phyloP scores from a whole-genome alignment of 768 basidiomycete species.

The Roridomyces roridus region DNA sequence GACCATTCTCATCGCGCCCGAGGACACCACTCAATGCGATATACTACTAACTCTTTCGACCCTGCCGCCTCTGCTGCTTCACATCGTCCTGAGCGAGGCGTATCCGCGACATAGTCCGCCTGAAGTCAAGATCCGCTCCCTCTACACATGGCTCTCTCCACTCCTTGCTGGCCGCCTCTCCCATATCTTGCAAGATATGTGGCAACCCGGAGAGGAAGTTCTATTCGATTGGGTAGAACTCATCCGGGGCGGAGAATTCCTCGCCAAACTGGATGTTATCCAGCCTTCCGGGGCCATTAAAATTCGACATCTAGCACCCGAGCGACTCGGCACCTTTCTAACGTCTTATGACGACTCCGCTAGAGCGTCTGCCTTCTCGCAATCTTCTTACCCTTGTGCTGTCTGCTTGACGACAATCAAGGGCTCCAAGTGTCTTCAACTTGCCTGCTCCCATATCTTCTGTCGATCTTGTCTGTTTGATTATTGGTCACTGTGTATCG shows the following conservation, averaged over 20 bases:
- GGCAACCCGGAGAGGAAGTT: conserved; percentile 65
- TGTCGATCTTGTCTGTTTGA: conserved; percentile 81
- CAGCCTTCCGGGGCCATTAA: conserved; percentile 34
- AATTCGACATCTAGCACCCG: conserved; percentile 62
- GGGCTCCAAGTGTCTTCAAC: conserved; percentile 74
- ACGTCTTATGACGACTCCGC: conserved; percentile 53
- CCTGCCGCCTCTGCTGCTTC: conserved; percentile 69
- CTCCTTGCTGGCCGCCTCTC: conserved; percentile 35
- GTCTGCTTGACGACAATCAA: conserved; percentile 80
- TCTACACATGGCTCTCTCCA: conserved; percentile 64
- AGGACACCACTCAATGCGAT: conserved; percentile 25
- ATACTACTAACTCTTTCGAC: conserved; percentile 45
- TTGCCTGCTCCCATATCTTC: conserved; percentile 81
- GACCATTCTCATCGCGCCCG: conserved; percentile 43
- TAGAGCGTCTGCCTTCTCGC: conserved; percentile 61
- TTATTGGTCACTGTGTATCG: conserved; percentile 84
- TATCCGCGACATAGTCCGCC: conserved; percentile 68
- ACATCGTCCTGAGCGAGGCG: conserved; percentile 53
- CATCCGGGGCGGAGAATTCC: conserved; percentile 70
- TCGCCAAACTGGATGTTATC: conserved; percentile 49
- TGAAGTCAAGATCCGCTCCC: conserved; percentile 54
- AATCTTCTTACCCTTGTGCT: conserved; percentile 71
- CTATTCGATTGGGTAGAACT: conserved; percentile 78
- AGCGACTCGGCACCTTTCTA: conserved; percentile 54
- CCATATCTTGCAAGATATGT: conserved; percentile 54